phyloP scores from a whole-genome alignment of 164 flowering plant species.

The Stephania japonica region DNA sequence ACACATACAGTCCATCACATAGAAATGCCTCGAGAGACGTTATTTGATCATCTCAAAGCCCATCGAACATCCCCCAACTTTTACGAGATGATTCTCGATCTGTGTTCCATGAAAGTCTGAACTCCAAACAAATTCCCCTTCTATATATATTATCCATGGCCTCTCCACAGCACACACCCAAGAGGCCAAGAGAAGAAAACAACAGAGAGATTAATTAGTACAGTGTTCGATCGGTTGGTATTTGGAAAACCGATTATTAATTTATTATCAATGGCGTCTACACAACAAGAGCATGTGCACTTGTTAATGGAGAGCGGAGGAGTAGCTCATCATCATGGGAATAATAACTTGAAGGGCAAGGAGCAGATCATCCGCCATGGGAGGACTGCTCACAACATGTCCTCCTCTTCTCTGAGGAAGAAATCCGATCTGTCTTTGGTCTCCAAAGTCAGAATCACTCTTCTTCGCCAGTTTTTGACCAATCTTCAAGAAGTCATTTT shows the following conservation, averaged over 20 bases:
- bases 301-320: slow-evolving; percentile 17
- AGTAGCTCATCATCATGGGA: too few relatives aligned
- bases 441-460: slow-evolving; percentile 26
- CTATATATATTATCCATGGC: too few relatives aligned
- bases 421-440: slow-evolving; percentile 57
- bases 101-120: too few relatives aligned
- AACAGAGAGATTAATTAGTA: too few relatives aligned
- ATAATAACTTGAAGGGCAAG: slow-evolving; percentile 21
- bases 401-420: slow-evolving; percentile 63
- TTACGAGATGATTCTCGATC: too few relatives aligned
- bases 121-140: too few relatives aligned
- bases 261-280: slow-evolving; percentile 4
- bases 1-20: too few relatives aligned
- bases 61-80: too few relatives aligned
- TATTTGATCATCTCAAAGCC: too few relatives aligned
- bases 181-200: background rate
- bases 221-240: background rate
- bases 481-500: slow-evolving; percentile 69
- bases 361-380: slow-evolving; percentile 53
- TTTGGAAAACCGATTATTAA: too few relatives aligned
- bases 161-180: too few relatives aligned
- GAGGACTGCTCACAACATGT: slow-evolving; percentile 67
- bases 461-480: slow-evolving; percentile 30
- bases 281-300: slow-evolving; percentile 5
- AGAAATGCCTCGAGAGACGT: too few relatives aligned